phyloP scores from a whole-genome alignment of 805 yeast genomes.

The Candida taoyuanica region DNA sequence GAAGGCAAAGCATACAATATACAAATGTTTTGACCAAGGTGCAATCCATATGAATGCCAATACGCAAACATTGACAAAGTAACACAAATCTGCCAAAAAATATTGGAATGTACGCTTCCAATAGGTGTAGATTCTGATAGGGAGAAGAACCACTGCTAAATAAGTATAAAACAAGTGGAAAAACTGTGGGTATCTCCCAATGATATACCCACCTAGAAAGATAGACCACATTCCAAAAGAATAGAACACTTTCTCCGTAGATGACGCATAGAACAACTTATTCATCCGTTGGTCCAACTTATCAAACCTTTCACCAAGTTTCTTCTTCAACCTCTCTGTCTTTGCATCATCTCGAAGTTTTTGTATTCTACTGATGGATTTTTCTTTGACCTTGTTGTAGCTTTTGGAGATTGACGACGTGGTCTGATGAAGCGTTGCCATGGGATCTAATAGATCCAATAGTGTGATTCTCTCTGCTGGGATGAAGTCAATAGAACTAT shows the following conservation, averaged over 20 bases:
- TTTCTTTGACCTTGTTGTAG: slow-evolving; percentile 25
- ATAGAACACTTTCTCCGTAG: slow-evolving; percentile 75
- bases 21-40: slow-evolving; percentile 69
- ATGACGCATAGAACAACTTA: slow-evolving; percentile 38
- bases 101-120: slow-evolving; percentile 77
- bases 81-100: slow-evolving; percentile 89
- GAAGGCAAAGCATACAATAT: slow-evolving; percentile 79
- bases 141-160: slow-evolving; percentile 62
- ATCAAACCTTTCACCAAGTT: slow-evolving; percentile 30
- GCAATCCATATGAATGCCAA: slow-evolving; percentile 75
- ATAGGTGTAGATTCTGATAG: slow-evolving; percentile 79
- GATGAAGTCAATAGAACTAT: slow-evolving; percentile 18
- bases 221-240: slow-evolving; percentile 65
- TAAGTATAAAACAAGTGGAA: slow-evolving; percentile 74
- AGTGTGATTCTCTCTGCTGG: slow-evolving; percentile 26
- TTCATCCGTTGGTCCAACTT: slow-evolving; percentile 35
- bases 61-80: slow-evolving; percentile 74
- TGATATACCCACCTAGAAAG: slow-evolving; percentile 65
- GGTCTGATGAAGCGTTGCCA: slow-evolving; percentile 19
- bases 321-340: slow-evolving; percentile 24
- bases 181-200: slow-evolving; percentile 72
- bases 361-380: slow-evolving; percentile 18
- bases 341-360: slow-evolving; percentile 20
- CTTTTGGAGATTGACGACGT: slow-evolving; percentile 22
- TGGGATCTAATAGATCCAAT: slow-evolving; percentile 29